phyloP scores from a whole-genome alignment of 805 yeast genomes.

The Clavispora phyllophila region DNA sequence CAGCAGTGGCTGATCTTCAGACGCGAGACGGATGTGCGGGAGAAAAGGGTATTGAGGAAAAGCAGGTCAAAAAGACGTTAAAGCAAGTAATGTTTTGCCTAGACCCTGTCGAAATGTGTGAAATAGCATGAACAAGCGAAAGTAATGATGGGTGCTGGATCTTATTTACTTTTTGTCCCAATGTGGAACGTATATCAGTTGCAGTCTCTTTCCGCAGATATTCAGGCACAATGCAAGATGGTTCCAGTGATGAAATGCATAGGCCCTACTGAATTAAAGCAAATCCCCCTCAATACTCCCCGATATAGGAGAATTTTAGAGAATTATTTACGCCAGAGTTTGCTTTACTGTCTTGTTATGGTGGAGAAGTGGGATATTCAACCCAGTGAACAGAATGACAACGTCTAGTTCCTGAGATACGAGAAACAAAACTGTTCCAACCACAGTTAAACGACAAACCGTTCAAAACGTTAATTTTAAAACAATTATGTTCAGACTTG shows the following conservation, averaged over 20 bases:
- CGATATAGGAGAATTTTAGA: no score
- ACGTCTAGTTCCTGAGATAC: no score
- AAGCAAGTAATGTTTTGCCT: not conserved
- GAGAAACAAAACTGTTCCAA: no score
- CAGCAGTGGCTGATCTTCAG: not conserved
- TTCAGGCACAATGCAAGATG: not conserved
- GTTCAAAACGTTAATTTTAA: no score
- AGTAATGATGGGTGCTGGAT: not conserved
- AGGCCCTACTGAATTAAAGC: not conserved
- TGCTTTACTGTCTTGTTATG: no score
- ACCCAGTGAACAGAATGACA: no score
- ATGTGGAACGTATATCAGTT: not conserved
- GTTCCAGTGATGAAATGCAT: not conserved
- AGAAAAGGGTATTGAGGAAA: not conserved
- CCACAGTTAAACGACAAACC: no score
- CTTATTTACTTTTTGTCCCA: not conserved
- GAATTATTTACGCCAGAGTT: no score
- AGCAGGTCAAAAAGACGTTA: not conserved
- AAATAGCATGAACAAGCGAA: not conserved
- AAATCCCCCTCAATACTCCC: no score
- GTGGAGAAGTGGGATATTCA: no score
- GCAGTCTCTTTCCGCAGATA: not conserved
- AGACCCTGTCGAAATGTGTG: not conserved
- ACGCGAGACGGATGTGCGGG: not conserved
- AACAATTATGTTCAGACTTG: no score